Conservation (phyloP, 2,329 filamentous ascomycete genomes). For the Paecilomyces niveus region DNA sequence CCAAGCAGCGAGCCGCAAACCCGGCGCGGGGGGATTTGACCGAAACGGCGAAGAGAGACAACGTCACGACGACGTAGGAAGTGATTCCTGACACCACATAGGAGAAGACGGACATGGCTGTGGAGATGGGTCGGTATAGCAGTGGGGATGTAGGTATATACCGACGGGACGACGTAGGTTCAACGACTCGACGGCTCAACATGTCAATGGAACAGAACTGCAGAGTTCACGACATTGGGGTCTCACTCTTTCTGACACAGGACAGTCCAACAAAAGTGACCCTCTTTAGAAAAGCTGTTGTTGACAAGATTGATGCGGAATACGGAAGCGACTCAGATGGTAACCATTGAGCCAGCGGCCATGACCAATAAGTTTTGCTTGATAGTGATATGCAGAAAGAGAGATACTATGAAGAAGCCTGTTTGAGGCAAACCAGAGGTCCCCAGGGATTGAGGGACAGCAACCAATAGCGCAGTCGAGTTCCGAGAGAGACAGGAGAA, state of each 20-base stretch:
- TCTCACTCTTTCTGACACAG: neutral
- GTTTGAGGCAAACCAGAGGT: neutral
- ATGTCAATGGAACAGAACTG: conserved; percentile 2
- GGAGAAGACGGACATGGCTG: conserved; percentile 57
- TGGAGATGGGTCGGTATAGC: conserved; percentile 33
- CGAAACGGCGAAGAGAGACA: conserved; percentile 40
- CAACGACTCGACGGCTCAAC: conserved; percentile 1
- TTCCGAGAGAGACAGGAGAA: neutral
- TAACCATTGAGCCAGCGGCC: neutral
- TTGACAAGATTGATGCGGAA: neutral
- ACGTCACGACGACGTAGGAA: conserved; percentile 55
- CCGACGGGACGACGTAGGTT: conserved; percentile 14
- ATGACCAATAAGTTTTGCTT: conserved; percentile 1
- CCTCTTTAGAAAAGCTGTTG: neutral
- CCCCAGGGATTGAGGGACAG: neutral
- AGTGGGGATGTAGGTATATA: neutral
- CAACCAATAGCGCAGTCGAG: neutral
- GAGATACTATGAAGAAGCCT: conserved; percentile 6
- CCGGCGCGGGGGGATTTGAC: conserved; percentile 36
- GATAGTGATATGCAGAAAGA: conserved; percentile 7
- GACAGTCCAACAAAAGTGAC: neutral
- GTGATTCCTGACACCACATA: conserved; percentile 53
- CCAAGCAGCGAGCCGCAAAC: conserved; percentile 40
- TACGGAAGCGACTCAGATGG: neutral
- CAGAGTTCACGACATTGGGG: neutral